Conservation (phyloP, 179 eudicot genomes). For the Dionaea muscipula region DNA sequence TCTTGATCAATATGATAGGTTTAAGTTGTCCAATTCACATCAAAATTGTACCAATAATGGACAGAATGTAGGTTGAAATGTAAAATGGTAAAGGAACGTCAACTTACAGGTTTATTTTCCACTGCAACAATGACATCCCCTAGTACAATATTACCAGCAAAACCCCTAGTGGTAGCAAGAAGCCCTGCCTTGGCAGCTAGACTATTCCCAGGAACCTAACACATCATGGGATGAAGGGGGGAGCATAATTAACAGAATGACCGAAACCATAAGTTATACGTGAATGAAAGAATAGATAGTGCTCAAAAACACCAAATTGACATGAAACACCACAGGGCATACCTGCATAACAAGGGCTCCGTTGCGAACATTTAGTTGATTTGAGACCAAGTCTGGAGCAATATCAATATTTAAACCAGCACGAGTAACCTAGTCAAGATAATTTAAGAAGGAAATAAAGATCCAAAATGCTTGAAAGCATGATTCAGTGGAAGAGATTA, state of each 20-base stretch:
- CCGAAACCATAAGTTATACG: not conserved
- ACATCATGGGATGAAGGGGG: not conserved
- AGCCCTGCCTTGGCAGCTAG: slow-evolving; percentile 86
- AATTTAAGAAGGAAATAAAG: not conserved
- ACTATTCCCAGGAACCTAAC: slow-evolving; percentile 77
- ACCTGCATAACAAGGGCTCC: slow-evolving; percentile 91
- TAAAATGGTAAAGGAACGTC: slow-evolving; percentile 1
- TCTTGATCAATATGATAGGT: no score
- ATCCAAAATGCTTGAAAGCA: no score
- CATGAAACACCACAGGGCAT: not conserved
- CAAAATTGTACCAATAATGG: no score
- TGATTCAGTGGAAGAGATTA: no score
- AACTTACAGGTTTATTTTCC: slow-evolving; percentile 64
- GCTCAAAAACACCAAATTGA: not conserved
- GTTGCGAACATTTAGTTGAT: slow-evolving; percentile 81
- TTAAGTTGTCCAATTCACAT: no score
- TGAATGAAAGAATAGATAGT: not conserved
- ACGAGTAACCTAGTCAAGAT: slow-evolving; percentile 45
- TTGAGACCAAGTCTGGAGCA: slow-evolving; percentile 82
- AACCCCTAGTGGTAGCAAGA: slow-evolving; percentile 81
- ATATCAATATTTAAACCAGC: slow-evolving; percentile 74
- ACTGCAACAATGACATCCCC: slow-evolving; percentile 84
- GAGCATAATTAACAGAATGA: not conserved
- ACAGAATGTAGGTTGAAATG: no score
- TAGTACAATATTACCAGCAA: slow-evolving; percentile 83